Percentiles rank a stretch among this genome's conserved stretches.
phyloP scores from a whole-genome alignment of 1,284 basidiomycete species.

The Ganoderma multipileum region DNA sequence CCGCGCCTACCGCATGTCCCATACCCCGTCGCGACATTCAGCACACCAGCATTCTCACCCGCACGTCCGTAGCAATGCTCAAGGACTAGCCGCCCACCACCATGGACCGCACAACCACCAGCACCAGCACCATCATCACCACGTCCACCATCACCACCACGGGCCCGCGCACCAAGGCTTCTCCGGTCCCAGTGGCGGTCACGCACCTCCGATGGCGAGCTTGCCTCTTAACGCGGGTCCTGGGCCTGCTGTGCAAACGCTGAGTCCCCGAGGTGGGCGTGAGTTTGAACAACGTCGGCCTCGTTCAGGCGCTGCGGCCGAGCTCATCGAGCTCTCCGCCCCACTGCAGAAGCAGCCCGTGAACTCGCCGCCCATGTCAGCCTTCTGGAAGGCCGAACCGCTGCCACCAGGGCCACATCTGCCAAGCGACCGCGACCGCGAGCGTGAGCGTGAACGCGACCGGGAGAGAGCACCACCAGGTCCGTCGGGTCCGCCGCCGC shows the following conservation, averaged over 20 bases:
- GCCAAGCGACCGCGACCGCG: constrained; percentile 29
- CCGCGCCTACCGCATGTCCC: constrained; percentile 31
- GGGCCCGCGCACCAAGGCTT: constrained; percentile 17
- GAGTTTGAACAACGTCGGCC: constrained; percentile 42
- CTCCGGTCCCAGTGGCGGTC: constrained; percentile 23
- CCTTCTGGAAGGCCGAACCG: constrained; percentile 31
- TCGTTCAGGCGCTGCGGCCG: constrained; percentile 46
- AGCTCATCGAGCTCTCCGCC: constrained; percentile 55
- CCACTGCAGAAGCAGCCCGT: constrained; percentile 30
- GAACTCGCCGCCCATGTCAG: constrained; percentile 30
- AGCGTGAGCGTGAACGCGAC: constrained; percentile 31
- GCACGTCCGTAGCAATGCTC: constrained; percentile 34
- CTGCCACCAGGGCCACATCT: neutral
- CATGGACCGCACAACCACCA: constrained; percentile 47
- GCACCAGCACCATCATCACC: constrained; percentile 52
- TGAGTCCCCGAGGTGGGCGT: constrained; percentile 34
- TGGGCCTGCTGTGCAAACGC: constrained; percentile 19
- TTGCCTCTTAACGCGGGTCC: constrained; percentile 22
- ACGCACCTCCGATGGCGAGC: constrained; percentile 33
- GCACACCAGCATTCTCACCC: constrained; percentile 32
- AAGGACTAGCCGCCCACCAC: constrained; percentile 37
- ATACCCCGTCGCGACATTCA: constrained; percentile 34
- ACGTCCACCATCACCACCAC: constrained; percentile 48
- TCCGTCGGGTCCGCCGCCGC: constrained; percentile 42
- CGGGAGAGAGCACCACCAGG: constrained; percentile 28